phyloP scores from a whole-genome alignment of 352 stramenopile genomes.

The Pythium phragmitis region DNA sequence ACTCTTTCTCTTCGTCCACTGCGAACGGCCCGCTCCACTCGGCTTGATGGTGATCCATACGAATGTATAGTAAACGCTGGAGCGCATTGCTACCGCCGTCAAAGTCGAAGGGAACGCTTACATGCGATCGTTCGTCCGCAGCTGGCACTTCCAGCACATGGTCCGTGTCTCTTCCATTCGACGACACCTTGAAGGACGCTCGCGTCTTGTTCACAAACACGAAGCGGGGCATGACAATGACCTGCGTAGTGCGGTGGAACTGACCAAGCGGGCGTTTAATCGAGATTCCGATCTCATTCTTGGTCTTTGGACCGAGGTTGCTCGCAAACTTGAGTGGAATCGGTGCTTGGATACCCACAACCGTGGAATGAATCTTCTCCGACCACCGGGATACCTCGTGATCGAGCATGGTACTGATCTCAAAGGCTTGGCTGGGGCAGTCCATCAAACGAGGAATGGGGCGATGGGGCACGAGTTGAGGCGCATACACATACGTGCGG shows the following conservation, averaged over 20 bases:
- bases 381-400: conserved; percentile 84
- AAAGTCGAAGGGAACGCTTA: conserved; percentile 67
- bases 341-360: conserved; percentile 83
- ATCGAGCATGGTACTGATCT: conserved; percentile 86
- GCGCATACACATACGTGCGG: conserved; percentile 42
- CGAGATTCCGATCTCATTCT: conserved; percentile 82
- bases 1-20: conserved; percentile 85
- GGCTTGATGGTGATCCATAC: conserved; percentile 69
- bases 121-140: conserved; percentile 16
- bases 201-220: conserved; percentile 87
- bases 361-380: conserved; percentile 82
- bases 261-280: conserved; percentile 83
- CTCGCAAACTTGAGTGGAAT: conserved; percentile 77
- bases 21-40: conserved; percentile 84
- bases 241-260: conserved; percentile 86
- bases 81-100: conserved; percentile 46
- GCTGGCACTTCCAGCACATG: conserved; percentile 59
- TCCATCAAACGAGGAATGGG: conserved; percentile 83
- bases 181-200: conserved; percentile 72
- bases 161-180: conserved; percentile 59
- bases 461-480: conserved; percentile 63
- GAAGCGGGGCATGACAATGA: conserved; percentile 83
- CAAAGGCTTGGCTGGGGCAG: conserved; percentile 76
- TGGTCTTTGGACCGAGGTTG: conserved; percentile 61
- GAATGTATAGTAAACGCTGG: conserved; percentile 65